These are phyloP conservation scores for Globisporangium nunn DNA, from an alignment of 352 stramenopile genomes.

Conservation along the genomic window DNA sequence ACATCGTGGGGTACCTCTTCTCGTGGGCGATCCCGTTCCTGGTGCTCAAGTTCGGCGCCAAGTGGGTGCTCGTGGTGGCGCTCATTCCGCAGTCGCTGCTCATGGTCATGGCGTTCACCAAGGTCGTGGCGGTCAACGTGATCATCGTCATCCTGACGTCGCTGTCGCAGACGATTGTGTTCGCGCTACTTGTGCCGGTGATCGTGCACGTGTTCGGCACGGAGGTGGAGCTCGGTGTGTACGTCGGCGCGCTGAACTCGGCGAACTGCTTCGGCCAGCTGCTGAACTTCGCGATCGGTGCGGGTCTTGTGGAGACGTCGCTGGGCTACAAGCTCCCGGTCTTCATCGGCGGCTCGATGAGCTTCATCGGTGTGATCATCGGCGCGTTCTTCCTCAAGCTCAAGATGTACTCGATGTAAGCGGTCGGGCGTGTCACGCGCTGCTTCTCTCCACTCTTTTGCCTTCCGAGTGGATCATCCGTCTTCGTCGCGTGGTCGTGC, in stretches of 20 bases:
- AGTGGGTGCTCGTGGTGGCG: background rate
- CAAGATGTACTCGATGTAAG: slow-evolving; percentile 39
- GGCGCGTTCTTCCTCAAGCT: slow-evolving; percentile 48
- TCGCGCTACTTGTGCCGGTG: slow-evolving; percentile 12
- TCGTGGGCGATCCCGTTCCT: slow-evolving; percentile 8
- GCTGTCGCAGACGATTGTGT: background rate
- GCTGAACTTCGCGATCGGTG: background rate
- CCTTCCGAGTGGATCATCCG: no score
- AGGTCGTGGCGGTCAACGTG: background rate
- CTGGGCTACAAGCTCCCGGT: slow-evolving; percentile 8
- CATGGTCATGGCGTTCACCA: background rate
- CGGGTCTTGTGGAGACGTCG: background rate
- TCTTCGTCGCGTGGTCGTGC: no score
- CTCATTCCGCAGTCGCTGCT: background rate
- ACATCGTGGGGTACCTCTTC: slow-evolving; percentile 8
- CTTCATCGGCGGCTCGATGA: slow-evolving; percentile 22
- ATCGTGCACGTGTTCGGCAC: slow-evolving; percentile 25
- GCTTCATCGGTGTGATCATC: slow-evolving; percentile 49
- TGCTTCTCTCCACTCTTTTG: no score
- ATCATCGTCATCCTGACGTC: background rate
- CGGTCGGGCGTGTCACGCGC: no score
- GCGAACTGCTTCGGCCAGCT: slow-evolving; percentile 9
- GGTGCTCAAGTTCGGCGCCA: background rate
- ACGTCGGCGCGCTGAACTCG: slow-evolving; percentile 46
- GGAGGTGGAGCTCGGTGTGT: slow-evolving; percentile 25